Base-by-base conservation (phyloP, 345 rosid species). In the Gossypium rotundifolium region DNA sequence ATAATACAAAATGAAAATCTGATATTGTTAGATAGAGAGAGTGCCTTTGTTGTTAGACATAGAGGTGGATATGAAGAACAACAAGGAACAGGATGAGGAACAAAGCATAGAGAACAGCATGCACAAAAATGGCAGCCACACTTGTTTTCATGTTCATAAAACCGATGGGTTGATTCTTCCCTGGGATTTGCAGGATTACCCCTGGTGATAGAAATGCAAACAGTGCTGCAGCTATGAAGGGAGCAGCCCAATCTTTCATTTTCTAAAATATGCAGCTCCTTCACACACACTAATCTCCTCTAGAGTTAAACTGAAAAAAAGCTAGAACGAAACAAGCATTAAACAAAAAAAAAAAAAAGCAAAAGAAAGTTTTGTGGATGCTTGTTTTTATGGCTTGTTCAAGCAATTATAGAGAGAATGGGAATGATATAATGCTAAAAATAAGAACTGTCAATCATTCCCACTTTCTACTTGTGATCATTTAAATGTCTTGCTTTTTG, bases 241-340 rank as follows among this genome's bases (percentile, higher is more conserved):
- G 91, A 81, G 89, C 93, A 22, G 94, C 98, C 98, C 98, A 94
- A 60, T 91, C 93, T 46, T 87, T 82, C 98, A 90, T 89, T 57
- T 54, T 44, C 78, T 33, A 33, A 60, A 16, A 65, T 59, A 10
- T 22, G 33, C 13, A 48, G 52, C 52, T 48, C 65, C 58, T 69
- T 57, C 23, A 18, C 13, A 42, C 71, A 23, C 22, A 46, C 40
- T 33, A 66, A 67, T 27, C 71, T 67, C 49, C 40, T 22, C 18
- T 46, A 9, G 71, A 66, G 18, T 66, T 22, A 7, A 45, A 23
- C 44, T 12, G 3, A 17, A 7, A 22, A 13, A 46, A 45, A 2
- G n/a, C n/a, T 27, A 60, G n/a, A 60, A 60, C 29, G 18, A 60
- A 60, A 60, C 42, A 27, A 60, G 40, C 29, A 59, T 23, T 46